These are phyloP conservation scores for Diaporthe vexans DNA, from an alignment of 2,329 filamentous ascomycete genomes.

Conservation along the genomic window DNA sequence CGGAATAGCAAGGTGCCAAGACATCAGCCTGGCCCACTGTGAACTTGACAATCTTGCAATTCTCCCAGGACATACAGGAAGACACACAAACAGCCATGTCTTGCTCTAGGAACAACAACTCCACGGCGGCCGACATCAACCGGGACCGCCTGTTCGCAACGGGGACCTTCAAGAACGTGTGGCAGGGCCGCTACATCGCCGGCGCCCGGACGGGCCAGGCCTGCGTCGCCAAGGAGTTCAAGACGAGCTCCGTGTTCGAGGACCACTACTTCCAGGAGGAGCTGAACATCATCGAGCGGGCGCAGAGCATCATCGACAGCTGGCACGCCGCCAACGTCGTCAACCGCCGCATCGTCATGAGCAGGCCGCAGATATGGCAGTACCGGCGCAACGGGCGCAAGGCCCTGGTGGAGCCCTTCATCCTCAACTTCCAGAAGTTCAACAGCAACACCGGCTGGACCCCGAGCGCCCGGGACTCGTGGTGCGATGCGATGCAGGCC, in stretches of 20 bases:
- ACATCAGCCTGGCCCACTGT: background rate
- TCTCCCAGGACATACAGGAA: background rate
- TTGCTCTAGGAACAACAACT: constrained; percentile 23
- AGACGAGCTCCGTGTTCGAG: constrained; percentile 28
- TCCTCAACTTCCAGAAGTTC: constrained; percentile 59
- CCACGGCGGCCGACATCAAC: constrained; percentile 34
- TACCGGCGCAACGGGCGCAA: constrained; percentile 46
- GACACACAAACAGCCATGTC: constrained; percentile 10
- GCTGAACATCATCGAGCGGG: constrained; percentile 32
- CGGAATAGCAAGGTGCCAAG: background rate
- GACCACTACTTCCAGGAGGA: constrained; percentile 38
- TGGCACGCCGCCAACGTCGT: constrained; percentile 45
- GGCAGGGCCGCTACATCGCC: constrained; percentile 26
- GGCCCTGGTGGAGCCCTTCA: constrained; percentile 54
- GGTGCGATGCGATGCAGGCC: constrained; percentile 57
- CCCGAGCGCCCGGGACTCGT: constrained; percentile 45
- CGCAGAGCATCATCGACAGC: constrained; percentile 34
- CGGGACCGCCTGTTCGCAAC: constrained; percentile 25
- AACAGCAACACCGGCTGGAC: constrained; percentile 60
- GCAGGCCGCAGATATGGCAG: constrained; percentile 52
- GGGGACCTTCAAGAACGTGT: constrained; percentile 36
- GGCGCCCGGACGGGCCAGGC: constrained; percentile 23
- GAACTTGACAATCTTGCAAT: background rate
- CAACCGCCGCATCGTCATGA: constrained; percentile 52
- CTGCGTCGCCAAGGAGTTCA: constrained; percentile 39